Conservation (phyloP, 1,284 basidiomycete genomes). For the Ustilago trichophora region DNA sequence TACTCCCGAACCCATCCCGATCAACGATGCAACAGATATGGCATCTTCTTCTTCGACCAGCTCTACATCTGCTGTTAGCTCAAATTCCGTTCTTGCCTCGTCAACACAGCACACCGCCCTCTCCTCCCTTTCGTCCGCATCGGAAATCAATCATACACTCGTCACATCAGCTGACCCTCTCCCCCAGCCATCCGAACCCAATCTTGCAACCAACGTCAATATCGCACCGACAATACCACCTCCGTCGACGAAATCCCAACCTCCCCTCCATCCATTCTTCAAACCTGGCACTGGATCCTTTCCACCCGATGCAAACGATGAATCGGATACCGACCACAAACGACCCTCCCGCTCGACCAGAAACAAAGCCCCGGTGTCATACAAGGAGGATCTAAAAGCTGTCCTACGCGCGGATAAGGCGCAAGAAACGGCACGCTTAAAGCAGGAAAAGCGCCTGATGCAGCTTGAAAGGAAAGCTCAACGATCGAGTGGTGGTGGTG, state of each 20-base stretch:
- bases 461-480: conserved; percentile 11
- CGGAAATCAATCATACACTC: not conserved
- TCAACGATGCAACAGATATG: not conserved
- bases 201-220: too few relatives aligned
- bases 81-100: not conserved
- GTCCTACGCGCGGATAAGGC: conserved; percentile 36
- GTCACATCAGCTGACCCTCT: too few relatives aligned
- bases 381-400: conserved; percentile 46
- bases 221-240: too few relatives aligned
- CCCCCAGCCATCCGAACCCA: too few relatives aligned
- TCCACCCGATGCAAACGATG: conserved; percentile 4
- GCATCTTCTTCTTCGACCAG: conserved; percentile 1
- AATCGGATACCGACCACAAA: conserved; percentile 4
- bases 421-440: conserved; percentile 20
- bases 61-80: conserved; percentile 1
- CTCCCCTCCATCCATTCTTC: conserved; percentile 30
- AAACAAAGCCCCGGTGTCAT: conserved; percentile 26
- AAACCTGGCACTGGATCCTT: not conserved
- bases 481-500: too few relatives aligned
- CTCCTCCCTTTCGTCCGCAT: too few relatives aligned
- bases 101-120: conserved; percentile 10
- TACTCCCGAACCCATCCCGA: conserved; percentile 1
- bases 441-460: conserved; percentile 19
- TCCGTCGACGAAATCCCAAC: too few relatives aligned
- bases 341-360: conserved; percentile 21